These are phyloP conservation scores for Aspergillus baeticus DNA, from an alignment of 495 filamentous ascomycete species.

Conservation along the genomic window DNA sequence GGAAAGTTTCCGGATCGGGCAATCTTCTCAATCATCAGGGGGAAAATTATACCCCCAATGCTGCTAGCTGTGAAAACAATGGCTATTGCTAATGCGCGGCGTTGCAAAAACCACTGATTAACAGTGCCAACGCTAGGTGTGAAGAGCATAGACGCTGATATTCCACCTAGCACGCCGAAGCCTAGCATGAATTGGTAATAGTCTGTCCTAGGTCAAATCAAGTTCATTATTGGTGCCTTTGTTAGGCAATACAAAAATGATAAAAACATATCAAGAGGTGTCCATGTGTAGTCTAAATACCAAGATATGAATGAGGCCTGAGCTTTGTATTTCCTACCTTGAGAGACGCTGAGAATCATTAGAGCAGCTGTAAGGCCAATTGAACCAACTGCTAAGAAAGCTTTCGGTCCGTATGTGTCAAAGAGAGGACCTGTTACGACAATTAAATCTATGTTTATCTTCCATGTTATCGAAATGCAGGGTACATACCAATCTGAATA, in stretches of 20 bases:
- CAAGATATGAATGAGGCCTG: no score
- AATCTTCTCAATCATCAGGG: conserved; percentile 63
- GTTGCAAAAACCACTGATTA: conserved; percentile 67
- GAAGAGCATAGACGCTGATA: conserved; percentile 50
- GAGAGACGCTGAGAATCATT: no score
- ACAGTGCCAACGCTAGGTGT: conserved; percentile 59
- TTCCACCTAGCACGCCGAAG: conserved; percentile 36
- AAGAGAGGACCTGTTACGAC: no score
- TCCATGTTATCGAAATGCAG: no score
- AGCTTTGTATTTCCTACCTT: no score
- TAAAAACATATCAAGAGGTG: no score
- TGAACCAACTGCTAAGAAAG: not conserved
- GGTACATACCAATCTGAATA: conserved; percentile 39
- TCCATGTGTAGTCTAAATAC: no score
- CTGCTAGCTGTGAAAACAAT: conserved; percentile 68
- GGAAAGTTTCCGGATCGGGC: conserved; percentile 63
- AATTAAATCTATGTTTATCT: no score
- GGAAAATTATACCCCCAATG: conserved; percentile 70
- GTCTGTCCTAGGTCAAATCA: no score
- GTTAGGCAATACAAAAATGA: no score
- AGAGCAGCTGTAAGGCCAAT: conserved; percentile 51
- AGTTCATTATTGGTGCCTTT: no score
- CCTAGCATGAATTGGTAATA: conserved; percentile 45
- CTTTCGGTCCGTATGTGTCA: conserved; percentile 22
- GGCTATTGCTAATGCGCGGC: conserved; percentile 69